These are phyloP conservation scores for Geotrichum phurueaensis DNA, from an alignment of 1,139 yeast genomes.

Conservation along the genomic window DNA sequence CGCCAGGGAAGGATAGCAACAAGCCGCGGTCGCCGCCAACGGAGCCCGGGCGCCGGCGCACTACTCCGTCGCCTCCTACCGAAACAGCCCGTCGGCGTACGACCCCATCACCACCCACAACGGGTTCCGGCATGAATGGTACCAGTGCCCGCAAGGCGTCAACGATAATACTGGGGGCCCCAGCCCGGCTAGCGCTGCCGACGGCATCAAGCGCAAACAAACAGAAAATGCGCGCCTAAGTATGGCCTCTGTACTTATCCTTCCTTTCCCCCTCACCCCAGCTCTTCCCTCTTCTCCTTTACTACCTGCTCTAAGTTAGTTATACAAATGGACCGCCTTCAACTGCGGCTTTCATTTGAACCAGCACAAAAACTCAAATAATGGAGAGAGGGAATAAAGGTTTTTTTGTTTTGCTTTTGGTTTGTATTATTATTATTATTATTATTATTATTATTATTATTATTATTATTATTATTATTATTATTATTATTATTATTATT, in stretches of 20 bases:
- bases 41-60: neutral
- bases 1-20: conserved; percentile 8
- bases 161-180: neutral
- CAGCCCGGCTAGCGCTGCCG: conserved; percentile 16
- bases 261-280: too few species aligned
- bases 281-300: too few species aligned
- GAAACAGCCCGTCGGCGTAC: neutral
- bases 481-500: too few species aligned
- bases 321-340: too few species aligned
- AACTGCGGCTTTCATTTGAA: too few species aligned
- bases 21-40: conserved; percentile 6
- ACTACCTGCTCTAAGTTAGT: too few species aligned
- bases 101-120: neutral
- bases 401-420: too few species aligned
- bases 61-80: neutral
- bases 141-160: neutral
- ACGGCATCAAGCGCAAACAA: conserved; percentile 26
- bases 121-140: neutral
- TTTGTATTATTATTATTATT: too few species aligned
- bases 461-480: too few species aligned
- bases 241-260: neutral
- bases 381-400: too few species aligned
- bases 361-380: too few species aligned
- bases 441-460: too few species aligned
- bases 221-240: conserved; percentile 15